Conservation (phyloP, 1,284 basidiomycete genomes). For the Malassezia yamatoensis region DNA sequence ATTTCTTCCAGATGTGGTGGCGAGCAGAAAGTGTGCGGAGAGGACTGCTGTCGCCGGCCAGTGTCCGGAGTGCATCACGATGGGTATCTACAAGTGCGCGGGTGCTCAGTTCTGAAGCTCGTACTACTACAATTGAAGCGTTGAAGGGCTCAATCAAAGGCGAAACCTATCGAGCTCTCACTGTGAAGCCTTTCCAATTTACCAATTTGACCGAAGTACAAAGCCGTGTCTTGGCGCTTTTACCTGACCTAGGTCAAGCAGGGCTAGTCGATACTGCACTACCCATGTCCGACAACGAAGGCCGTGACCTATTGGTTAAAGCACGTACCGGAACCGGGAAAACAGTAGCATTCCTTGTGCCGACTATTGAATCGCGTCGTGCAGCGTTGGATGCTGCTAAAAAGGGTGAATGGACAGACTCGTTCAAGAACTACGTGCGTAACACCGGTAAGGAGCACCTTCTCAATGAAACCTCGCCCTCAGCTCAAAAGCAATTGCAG, state of each 20-base stretch:
- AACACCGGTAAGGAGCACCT: neutral
- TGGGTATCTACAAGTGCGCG: too few species aligned
- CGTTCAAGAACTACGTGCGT: neutral
- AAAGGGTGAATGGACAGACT: slow-evolving; percentile 9
- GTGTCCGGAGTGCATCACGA: neutral
- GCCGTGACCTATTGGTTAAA: slow-evolving; percentile 46
- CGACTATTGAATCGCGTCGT: slow-evolving; percentile 44
- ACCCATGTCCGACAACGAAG: slow-evolving; percentile 33
- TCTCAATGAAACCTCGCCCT: neutral
- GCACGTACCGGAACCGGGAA: slow-evolving; percentile 48
- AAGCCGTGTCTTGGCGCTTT: slow-evolving; percentile 59
- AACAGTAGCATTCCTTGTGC: slow-evolving; percentile 47
- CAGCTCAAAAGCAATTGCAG: neutral
- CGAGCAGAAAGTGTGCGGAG: neutral
- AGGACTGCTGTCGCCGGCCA: neutral
- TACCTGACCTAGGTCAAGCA: slow-evolving; percentile 51
- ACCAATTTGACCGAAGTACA: slow-evolving; percentile 75
- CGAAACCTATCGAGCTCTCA: neutral
- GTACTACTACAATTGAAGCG: neutral
- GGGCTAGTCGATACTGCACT: slow-evolving; percentile 14
- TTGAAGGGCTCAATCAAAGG: neutral
- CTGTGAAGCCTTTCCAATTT: slow-evolving; percentile 54
- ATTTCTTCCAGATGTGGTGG: slow-evolving; percentile 3
- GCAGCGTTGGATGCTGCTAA: slow-evolving; percentile 32
- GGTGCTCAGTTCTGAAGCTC: neutral